phyloP scores from a whole-genome alignment of 2,329 filamentous ascomycete species.

The Penicillium sp. region DNA sequence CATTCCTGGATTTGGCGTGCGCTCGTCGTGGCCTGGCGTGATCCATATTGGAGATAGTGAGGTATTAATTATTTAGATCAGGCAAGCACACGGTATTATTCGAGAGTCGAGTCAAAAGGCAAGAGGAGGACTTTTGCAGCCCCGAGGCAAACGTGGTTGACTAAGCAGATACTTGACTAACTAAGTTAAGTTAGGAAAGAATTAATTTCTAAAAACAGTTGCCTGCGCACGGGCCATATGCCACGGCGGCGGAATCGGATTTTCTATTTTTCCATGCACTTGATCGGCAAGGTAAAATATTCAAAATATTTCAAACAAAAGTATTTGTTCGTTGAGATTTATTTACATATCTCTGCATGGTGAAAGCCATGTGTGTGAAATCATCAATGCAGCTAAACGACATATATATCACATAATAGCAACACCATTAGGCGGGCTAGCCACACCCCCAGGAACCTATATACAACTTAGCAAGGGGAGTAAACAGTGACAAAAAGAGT shows the following conservation, averaged over 20 bases:
- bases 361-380: background rate
- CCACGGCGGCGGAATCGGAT: too few relatives aligned
- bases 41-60: background rate
- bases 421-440: constrained; percentile 44
- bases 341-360: constrained; percentile 8
- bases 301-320: too few relatives aligned
- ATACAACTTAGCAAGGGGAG: background rate
- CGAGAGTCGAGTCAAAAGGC: too few relatives aligned
- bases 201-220: too few relatives aligned
- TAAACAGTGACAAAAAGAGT: background rate
- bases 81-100: too few relatives aligned
- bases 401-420: constrained; percentile 37
- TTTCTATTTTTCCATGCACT: too few relatives aligned
- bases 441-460: constrained; percentile 43
- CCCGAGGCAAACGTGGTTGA: too few relatives aligned
- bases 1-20: constrained; percentile 25
- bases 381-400: background rate
- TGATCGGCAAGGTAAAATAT: too few relatives aligned
- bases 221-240: too few relatives aligned
- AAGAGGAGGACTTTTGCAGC: too few relatives aligned
- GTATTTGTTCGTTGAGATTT: constrained; percentile 12
- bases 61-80: too few relatives aligned
- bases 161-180: too few relatives aligned
- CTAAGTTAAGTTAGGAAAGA: background rate
- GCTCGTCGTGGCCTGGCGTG: constrained; percentile 14